Evolutionary conservation across 169 alveolate genomes (phyloP), one percentile per base, ranked within the genome.

Genomic region (Miamiensis avidus): DNA sequence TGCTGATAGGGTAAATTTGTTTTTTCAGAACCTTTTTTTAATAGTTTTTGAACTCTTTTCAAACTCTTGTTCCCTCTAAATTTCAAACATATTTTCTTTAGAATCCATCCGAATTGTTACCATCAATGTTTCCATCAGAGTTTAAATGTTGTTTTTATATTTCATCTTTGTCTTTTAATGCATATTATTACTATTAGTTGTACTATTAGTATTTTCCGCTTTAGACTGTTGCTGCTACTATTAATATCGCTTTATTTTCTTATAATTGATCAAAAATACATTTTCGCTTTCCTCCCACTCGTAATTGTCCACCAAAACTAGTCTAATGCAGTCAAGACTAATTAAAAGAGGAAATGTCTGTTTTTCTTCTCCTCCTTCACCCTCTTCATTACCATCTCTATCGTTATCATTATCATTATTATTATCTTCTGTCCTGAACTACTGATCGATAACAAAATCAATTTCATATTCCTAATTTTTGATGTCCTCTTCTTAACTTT

Each of bases 281-380:
- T 82, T 82, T 34, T 82, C 87, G 65, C 75, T 82, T 73, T 82
- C 79, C 34, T 82, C 87, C 87, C 87, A 82, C 72, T 74, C 87
- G 75, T 82, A 82, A 29, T 73, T 74, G 4, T 82, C 30, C 0
- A 82, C 87, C 74, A 82, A 73, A 25, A 81, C 81, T 34, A 82
- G 30, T 74, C 87, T 82, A n/a, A 82, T 32, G 34, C 87, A 82
- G 49, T 75, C 87, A 30, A 82, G 32, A 28, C 82, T 32, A 34
- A 82, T 74, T 25, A 65, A 82, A 0, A 82, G 29, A 28, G 87
- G 87, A 74, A 74, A 74, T 34, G 33, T 28, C 34, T 82, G 72
- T 74, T 82, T 29, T 34, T 33, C 29, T 32, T 82, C 87, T n/a
- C 74, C 87, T 28, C n/a, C n/a, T n/a, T n/a, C n/a, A n/a, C n/a